These are phyloP conservation scores for Aurifilum marmelostoma DNA, from an alignment of 2,329 filamentous ascomycete genomes.

Conservation along the genomic window DNA sequence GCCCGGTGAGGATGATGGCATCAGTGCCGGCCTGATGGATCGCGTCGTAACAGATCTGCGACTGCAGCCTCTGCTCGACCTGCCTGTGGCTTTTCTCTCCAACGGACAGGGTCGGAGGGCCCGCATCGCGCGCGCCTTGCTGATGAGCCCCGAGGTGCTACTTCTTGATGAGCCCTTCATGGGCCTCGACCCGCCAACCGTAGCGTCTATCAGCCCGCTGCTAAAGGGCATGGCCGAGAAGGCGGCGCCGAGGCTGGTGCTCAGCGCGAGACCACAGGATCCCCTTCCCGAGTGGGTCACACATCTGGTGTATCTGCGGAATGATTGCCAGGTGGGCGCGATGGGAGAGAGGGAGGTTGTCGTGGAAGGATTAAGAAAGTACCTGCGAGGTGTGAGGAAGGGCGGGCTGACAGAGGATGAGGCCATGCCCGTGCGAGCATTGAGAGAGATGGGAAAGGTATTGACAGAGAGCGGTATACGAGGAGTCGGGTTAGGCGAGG, in stretches of 20 bases:
- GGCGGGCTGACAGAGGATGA: constrained; percentile 51
- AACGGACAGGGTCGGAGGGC: constrained; percentile 91
- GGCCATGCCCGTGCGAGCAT: constrained; percentile 50
- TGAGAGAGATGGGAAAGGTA: constrained; percentile 54
- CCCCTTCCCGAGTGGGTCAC: constrained; percentile 88
- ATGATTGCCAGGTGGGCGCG: constrained; percentile 65
- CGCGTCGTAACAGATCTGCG: constrained; percentile 71
- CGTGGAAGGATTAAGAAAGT: constrained; percentile 54
- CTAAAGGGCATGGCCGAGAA: constrained; percentile 69
- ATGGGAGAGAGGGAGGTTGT: constrained; percentile 70
- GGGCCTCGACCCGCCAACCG: constrained; percentile 87
- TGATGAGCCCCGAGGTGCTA: constrained; percentile 78
- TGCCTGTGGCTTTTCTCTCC: constrained; percentile 87
- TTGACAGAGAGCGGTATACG: constrained; percentile 46
- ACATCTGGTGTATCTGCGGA: constrained; percentile 74
- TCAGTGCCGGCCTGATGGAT: constrained; percentile 56
- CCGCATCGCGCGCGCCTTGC: constrained; percentile 82
- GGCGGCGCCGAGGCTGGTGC: constrained; percentile 70
- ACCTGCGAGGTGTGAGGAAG: constrained; percentile 50
- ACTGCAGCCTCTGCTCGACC: constrained; percentile 69
- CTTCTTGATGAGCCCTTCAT: constrained; percentile 95
- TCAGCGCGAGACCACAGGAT: constrained; percentile 84
- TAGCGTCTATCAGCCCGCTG: constrained; percentile 71
- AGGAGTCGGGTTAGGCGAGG: constrained; percentile 42
- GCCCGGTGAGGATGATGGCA: constrained; percentile 50